These are phyloP conservation scores for Colletotrichum brevisporum DNA, from an alignment of 2,329 filamentous ascomycete genomes.

Conservation along the genomic window DNA sequence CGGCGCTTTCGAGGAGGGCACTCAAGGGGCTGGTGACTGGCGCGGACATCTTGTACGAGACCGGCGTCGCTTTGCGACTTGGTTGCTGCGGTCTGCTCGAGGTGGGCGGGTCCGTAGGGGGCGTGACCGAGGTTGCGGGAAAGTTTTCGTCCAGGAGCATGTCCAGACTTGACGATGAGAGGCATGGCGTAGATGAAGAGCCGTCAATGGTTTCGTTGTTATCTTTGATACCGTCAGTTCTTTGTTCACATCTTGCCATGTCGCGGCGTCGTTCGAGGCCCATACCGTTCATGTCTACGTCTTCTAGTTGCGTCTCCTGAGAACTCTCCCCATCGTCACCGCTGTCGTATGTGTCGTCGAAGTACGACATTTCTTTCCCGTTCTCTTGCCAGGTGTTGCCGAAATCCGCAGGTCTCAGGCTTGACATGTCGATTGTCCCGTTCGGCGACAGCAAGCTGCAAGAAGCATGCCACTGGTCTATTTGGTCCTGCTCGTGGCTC, in stretches of 20 bases:
- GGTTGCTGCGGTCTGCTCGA: background rate
- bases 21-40: constrained; percentile 5
- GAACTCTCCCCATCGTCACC: constrained; percentile 1
- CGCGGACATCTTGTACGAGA: constrained; percentile 13
- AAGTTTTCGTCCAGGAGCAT: constrained; percentile 13
- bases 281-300: constrained; percentile 17
- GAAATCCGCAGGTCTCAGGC: background rate
- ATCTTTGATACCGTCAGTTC: background rate
- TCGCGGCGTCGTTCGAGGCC: no score
- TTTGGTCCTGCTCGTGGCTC: constrained; percentile 22
- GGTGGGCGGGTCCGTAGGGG: background rate
- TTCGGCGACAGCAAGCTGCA: constrained; percentile 5
- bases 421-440: background rate
- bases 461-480: constrained; percentile 26
- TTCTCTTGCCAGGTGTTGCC: constrained; percentile 1
- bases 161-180: constrained; percentile 8
- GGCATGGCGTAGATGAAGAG: constrained; percentile 1
- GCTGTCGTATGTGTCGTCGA: constrained; percentile 1
- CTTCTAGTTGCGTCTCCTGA: constrained; percentile 18
- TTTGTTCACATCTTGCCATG: background rate
- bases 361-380: constrained; percentile 1
- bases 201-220: background rate
- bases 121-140: background rate
- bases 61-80: background rate
- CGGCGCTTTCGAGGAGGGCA: background rate